Evolutionary conservation across 2,329 filamentous ascomycete genomes (phyloP).

Genomic region (Monilinia polystroma): DNA sequence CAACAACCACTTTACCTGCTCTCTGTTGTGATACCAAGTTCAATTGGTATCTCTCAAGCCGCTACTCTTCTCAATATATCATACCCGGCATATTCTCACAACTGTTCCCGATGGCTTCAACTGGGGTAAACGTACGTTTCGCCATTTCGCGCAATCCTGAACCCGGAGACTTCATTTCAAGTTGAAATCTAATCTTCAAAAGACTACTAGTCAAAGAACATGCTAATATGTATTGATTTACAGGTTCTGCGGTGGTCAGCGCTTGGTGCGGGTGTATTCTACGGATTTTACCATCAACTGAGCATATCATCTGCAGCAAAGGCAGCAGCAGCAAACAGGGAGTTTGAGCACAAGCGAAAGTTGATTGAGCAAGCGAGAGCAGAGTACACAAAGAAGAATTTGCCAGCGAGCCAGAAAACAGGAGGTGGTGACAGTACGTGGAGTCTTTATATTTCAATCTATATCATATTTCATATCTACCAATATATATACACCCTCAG

Average conservation of each 20-base stretch:
- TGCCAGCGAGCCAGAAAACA: slow-evolving; percentile 46
- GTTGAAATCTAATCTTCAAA: slow-evolving; percentile 3
- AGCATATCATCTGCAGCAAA: slow-evolving; percentile 72
- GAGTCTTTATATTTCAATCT: background rate
- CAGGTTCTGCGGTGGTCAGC: slow-evolving; percentile 98
- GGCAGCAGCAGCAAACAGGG: slow-evolving; percentile 68
- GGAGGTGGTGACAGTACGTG: slow-evolving; percentile 43
- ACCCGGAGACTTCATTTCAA: slow-evolving; percentile 7
- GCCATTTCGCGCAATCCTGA: slow-evolving; percentile 27
- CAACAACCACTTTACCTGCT: slow-evolving; percentile 26
- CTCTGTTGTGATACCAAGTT: slow-evolving; percentile 30
- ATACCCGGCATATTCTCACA: slow-evolving; percentile 22
- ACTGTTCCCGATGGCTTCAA: slow-evolving; percentile 43
- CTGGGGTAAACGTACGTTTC: slow-evolving; percentile 53
- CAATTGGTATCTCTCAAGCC: slow-evolving; percentile 35
- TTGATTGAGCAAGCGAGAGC: slow-evolving; percentile 92
- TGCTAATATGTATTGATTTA: slow-evolving; percentile 16
- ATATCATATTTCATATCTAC: background rate
- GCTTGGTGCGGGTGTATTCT: slow-evolving; percentile 86
- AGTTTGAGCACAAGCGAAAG: slow-evolving; percentile 87
- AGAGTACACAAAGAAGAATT: slow-evolving; percentile 79
- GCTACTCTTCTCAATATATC: slow-evolving; percentile 24
- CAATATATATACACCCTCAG: background rate
- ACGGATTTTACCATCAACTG: slow-evolving; percentile 92
- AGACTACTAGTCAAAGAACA: slow-evolving; percentile 6